Evolutionary conservation across 306 rosid genomes (phyloP), one percentile per base, ranked within the genome.

Genomic region (Rosa chinensis): DNA sequence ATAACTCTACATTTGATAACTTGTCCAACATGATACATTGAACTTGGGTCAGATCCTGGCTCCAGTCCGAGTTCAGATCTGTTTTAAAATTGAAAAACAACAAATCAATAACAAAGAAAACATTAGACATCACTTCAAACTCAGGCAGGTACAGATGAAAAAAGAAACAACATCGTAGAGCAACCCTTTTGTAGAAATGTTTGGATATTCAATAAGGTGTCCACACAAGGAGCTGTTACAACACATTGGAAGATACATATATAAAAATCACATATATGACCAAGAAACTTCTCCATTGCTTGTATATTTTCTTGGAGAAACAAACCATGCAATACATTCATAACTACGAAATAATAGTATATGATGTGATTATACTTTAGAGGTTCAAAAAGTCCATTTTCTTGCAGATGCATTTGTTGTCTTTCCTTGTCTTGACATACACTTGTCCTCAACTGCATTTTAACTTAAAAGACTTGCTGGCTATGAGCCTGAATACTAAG

Each of bases 41-140:
- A 80, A 87, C 84, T 80, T 45, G 99, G 95, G 84, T 88, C 90
- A 72, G 82, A 84, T 78, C 97, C 98, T 48, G 97, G 88, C 83
- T 91, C 97, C 80, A 95, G 72, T 77, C 92, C 97, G 25, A 95
- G 97, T 87, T 95, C 98, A 82, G 93, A 89, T 83, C 98, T 94
- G 93, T 76, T 76, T 75, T 64, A 85, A 70, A 62, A 85, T 77
- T 25, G 73, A 70, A 77, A 80, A 32, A 78, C 39, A 84, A 59
- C 70, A 55, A 83, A 71, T 76, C 74, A 75, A 47, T 50, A 63
- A 72, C 4, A 80, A 76, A 59, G 74, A 55, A 68, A 72, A 45
- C 39, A 10, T 10, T 40, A 66, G 43, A 72, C 5, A 13, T 9
- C 9, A 13, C 48, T 23, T 39, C 40, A 47, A 74, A 23, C 28